Percentiles rank a stretch among this genome's conserved stretches.
Conservation (phyloP, 2,329 filamentous ascomycete genomes). For the Scleromitrula shiraiana region DNA sequence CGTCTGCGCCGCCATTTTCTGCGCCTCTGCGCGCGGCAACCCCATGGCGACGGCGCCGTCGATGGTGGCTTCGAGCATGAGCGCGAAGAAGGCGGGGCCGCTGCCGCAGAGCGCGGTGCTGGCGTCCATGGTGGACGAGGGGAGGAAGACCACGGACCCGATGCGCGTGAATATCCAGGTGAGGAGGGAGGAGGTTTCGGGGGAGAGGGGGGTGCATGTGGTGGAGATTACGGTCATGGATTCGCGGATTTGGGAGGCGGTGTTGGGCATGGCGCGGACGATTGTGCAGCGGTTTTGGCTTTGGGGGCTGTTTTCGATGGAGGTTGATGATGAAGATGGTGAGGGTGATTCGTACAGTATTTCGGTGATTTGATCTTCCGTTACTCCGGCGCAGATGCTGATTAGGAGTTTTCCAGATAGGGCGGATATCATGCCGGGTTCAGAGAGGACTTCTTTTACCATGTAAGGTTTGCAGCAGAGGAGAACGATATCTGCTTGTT, state of each 20-base stretch:
- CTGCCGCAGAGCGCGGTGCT: slow-evolving; percentile 67
- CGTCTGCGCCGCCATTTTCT: slow-evolving; percentile 70
- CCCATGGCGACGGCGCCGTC: slow-evolving; percentile 77
- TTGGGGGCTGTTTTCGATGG: slow-evolving; percentile 24
- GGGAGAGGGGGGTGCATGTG: slow-evolving; percentile 47
- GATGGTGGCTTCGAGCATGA: slow-evolving; percentile 67
- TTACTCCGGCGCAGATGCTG: slow-evolving; percentile 72
- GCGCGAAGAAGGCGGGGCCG: slow-evolving; percentile 63
- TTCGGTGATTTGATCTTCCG: slow-evolving; percentile 59
- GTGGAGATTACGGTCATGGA: slow-evolving; percentile 75
- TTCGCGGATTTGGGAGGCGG: slow-evolving; percentile 68
- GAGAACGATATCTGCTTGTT: slow-evolving; percentile 64
- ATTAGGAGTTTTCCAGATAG: slow-evolving; percentile 74
- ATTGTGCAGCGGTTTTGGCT: slow-evolving; percentile 25
- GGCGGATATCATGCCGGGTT: slow-evolving; percentile 61
- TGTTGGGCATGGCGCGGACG: slow-evolving; percentile 77
- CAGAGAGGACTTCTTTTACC: slow-evolving; percentile 58
- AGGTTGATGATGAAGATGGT: too few relatives aligned
- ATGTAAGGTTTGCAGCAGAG: slow-evolving; percentile 76
- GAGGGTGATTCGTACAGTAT: slow-evolving; percentile 23
- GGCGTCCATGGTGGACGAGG: slow-evolving; percentile 61
- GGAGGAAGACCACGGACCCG: slow-evolving; percentile 61
- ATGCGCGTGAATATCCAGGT: slow-evolving; percentile 72
- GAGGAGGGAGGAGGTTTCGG: slow-evolving; percentile 48
- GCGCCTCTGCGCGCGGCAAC: slow-evolving; percentile 62